A percentile compares a stretch with the other conserved stretches of the same genome.
phyloP scores from a whole-genome alignment of 495 filamentous ascomycete species.

The Aspergillus sclerotioniger region DNA sequence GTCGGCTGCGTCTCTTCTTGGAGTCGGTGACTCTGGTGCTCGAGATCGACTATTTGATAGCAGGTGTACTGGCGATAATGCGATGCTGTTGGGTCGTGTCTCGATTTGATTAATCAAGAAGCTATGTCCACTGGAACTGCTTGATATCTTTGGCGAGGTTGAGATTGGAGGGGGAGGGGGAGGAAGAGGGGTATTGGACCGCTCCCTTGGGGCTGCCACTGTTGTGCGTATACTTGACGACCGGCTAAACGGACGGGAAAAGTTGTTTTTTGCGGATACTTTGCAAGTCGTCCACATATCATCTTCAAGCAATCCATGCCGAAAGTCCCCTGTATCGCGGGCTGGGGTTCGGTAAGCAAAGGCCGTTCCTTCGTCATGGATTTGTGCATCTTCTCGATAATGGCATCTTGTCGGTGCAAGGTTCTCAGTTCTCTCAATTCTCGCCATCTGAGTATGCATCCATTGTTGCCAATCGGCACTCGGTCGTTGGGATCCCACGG shows the following conservation, averaged over 20 bases:
- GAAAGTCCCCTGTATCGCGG: constrained; percentile 12
- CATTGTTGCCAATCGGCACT: constrained; percentile 49
- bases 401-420: constrained; percentile 44
- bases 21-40: constrained; percentile 34
- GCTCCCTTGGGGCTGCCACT: constrained; percentile 19
- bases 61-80: constrained; percentile 29
- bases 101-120: constrained; percentile 3
- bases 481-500: constrained; percentile 13
- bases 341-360: constrained; percentile 6
- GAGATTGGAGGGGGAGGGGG: constrained; percentile 1
- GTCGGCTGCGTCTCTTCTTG: constrained; percentile 19
- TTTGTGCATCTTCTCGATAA: constrained; percentile 60
- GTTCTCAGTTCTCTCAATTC: constrained; percentile 40
- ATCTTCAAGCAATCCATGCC: constrained; percentile 1
- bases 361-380: constrained; percentile 40
- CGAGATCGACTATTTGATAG: constrained; percentile 22
- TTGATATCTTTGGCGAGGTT: not conserved
- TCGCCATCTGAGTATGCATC: constrained; percentile 45
- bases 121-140: not conserved
- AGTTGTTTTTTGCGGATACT: constrained; percentile 28
- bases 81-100: constrained; percentile 3
- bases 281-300: constrained; percentile 5
- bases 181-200: not conserved
- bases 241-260: constrained; percentile 38
- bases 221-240: constrained; percentile 32